Percentiles rank a stretch among this genome's conserved stretches.
Conservation (phyloP, 2,329 filamentous ascomycete genomes). For the Pseudogymnoascus sp. region DNA sequence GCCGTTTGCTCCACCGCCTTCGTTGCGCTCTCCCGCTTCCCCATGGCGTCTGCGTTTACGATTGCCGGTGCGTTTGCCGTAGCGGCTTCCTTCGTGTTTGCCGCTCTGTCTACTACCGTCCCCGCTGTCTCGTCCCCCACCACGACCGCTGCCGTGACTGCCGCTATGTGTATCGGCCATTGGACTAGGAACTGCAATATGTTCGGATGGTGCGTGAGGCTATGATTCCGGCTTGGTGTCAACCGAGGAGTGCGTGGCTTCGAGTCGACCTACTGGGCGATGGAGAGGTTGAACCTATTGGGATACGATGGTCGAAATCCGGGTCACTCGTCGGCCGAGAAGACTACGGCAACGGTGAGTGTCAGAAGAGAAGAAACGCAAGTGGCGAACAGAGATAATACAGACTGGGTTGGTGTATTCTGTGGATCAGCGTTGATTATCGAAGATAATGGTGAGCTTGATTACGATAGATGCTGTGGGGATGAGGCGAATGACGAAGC, state of each 20-base stretch:
- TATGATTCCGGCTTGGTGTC: background rate
- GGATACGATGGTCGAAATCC: too few species aligned
- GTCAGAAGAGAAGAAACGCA: background rate
- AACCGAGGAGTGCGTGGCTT: background rate
- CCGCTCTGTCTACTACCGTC: background rate
- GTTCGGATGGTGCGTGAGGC: background rate
- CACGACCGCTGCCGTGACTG: background rate
- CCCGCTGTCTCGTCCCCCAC: background rate
- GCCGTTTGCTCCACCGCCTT: background rate
- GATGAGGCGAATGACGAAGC: background rate
- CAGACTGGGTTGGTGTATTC: background rate
- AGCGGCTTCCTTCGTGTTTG: background rate
- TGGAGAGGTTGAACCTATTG: background rate
- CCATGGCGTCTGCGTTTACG: background rate
- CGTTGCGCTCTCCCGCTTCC: background rate
- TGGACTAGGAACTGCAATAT: background rate
- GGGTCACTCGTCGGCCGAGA: background rate
- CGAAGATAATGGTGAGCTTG: background rate
- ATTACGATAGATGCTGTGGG: background rate
- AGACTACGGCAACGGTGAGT: background rate
- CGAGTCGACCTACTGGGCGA: background rate
- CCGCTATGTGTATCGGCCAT: background rate
- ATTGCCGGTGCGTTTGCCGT: background rate
- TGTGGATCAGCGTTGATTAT: background rate
- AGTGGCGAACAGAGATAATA: background rate